Evolutionary conservation across 306 rosid genomes (phyloP), one percentile per base, ranked within the genome.

Genomic region (Fragaria iinumae): DNA sequence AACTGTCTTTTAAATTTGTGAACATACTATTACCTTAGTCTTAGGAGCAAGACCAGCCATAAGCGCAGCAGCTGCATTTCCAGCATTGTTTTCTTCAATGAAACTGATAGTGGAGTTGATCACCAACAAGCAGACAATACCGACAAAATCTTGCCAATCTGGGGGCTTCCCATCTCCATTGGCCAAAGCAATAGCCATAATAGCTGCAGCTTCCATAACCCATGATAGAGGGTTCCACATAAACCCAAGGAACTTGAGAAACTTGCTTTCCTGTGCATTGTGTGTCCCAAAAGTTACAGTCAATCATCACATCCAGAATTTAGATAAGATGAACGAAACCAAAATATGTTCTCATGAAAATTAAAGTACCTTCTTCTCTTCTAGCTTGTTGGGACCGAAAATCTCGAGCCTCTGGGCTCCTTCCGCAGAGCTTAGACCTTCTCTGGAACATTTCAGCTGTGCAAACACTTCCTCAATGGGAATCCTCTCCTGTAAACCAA

Each of bases 41-140:
- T 95, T 95, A 4, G 98, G 98, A 72, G 98, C 98, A 86, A 95
- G 98, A 80, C 98, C 92, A 60, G 97, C 97, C 98, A 95, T 95
- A 52, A 95, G 98, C 21, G 98, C 98, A 43, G 98, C 98, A 36
- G 98, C 98, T 21, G 98, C 98, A 84, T 95, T 95, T 48, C 98
- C 98, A 2, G 98, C 98, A 79, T 95, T 95, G 69, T 95, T 95
- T 82, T 95, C 98, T 87, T 95, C 98, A 76, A 95, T 89, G 86
- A 95, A 95, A 90, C 97, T 92, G 86, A 95, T 95, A 66, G 97
- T 95, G 60, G 98, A 95, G 86, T 95, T 95, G 80, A 95, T 92
- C n/a, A 95, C 73, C 81, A 95, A 80, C 86, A 95, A 76, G 78
- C 91, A 86, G 23, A 92, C 23, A 47, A 95, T 95, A 80, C 98